These are phyloP conservation scores for Aspergillus tanneri DNA, from an alignment of 2,329 filamentous ascomycete genomes.

Conservation along the genomic window DNA sequence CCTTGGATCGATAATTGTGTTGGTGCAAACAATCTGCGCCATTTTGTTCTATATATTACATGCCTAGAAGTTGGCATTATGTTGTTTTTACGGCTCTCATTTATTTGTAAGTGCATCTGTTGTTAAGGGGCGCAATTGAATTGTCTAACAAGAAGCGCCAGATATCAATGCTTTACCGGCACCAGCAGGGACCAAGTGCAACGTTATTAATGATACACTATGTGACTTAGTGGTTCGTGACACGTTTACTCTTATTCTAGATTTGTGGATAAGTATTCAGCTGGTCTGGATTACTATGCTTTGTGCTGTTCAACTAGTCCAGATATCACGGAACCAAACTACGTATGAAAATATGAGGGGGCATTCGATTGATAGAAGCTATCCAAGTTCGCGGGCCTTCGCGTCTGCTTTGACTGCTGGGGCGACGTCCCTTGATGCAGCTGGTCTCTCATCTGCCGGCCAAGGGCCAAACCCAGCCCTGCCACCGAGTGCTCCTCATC, in stretches of 20 bases:
- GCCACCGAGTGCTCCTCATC: slow-evolving; percentile 49
- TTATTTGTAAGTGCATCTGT: slow-evolving; percentile 61
- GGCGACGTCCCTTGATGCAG: slow-evolving; percentile 62
- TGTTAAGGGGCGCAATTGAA: neutral
- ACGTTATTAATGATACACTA: slow-evolving; percentile 69
- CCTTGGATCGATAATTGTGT: slow-evolving; percentile 98
- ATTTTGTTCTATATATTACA: slow-evolving; percentile 89
- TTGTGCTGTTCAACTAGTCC: slow-evolving; percentile 86
- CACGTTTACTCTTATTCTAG: slow-evolving; percentile 76
- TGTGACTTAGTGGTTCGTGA: slow-evolving; percentile 79
- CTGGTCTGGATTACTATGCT: slow-evolving; percentile 98
- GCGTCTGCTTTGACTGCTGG: slow-evolving; percentile 70
- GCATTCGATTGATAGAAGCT: slow-evolving; percentile 59
- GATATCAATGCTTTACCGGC: slow-evolving; percentile 63
- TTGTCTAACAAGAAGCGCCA: slow-evolving; percentile 32
- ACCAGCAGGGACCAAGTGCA: slow-evolving; percentile 59
- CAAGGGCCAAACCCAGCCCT: slow-evolving; percentile 61
- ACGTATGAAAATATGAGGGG: slow-evolving; percentile 97
- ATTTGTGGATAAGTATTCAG: slow-evolving; percentile 78
- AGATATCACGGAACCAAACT: slow-evolving; percentile 88
- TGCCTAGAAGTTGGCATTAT: slow-evolving; percentile 73
- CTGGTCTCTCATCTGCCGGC: slow-evolving; percentile 66
- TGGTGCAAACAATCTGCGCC: slow-evolving; percentile 90
- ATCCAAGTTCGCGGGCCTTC: slow-evolving; percentile 58
- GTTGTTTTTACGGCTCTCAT: slow-evolving; percentile 67